phyloP scores from a whole-genome alignment of 305 asterid species.

The Fraxinus dipetala region DNA sequence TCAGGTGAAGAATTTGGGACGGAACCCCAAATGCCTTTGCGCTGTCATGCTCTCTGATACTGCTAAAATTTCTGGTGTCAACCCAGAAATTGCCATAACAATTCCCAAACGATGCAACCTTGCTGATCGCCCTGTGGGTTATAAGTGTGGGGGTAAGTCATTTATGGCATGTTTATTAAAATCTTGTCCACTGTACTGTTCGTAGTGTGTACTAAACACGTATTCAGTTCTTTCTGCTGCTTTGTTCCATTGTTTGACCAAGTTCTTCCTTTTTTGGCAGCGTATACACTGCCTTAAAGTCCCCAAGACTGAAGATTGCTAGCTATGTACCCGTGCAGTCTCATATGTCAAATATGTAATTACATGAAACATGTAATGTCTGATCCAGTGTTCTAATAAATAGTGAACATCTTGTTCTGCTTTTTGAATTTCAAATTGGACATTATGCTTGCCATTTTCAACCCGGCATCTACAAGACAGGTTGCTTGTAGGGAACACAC shows the following conservation, averaged over 20 bases:
- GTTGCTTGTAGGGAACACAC: background rate
- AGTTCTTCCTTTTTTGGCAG: slow-evolving; percentile 30
- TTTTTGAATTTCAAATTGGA: background rate
- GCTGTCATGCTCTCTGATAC: slow-evolving; percentile 61
- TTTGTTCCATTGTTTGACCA: background rate
- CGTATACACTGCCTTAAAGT: slow-evolving; percentile 44
- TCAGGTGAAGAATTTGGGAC: slow-evolving; percentile 50
- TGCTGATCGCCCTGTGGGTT: slow-evolving; percentile 62
- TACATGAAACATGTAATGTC: background rate
- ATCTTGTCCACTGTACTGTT: background rate
- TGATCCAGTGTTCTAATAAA: background rate
- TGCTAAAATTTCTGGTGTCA: slow-evolving; percentile 56
- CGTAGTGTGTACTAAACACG: background rate
- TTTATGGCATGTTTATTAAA: background rate
- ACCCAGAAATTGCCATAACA: slow-evolving; percentile 56
- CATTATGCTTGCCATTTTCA: background rate
- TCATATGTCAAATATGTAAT: background rate
- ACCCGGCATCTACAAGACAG: background rate
- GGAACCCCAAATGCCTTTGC: slow-evolving; percentile 60
- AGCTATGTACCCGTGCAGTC: background rate
- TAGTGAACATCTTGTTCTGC: background rate
- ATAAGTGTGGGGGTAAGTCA: slow-evolving; percentile 50
- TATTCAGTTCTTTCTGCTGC: background rate
- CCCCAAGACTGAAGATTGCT: background rate
- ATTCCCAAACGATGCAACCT: slow-evolving; percentile 76